Evolutionary conservation across 2,329 filamentous ascomycete species (phyloP), one percentile per base, ranked within the genome.

Genomic region (Colletotrichum cordylinicola): DNA sequence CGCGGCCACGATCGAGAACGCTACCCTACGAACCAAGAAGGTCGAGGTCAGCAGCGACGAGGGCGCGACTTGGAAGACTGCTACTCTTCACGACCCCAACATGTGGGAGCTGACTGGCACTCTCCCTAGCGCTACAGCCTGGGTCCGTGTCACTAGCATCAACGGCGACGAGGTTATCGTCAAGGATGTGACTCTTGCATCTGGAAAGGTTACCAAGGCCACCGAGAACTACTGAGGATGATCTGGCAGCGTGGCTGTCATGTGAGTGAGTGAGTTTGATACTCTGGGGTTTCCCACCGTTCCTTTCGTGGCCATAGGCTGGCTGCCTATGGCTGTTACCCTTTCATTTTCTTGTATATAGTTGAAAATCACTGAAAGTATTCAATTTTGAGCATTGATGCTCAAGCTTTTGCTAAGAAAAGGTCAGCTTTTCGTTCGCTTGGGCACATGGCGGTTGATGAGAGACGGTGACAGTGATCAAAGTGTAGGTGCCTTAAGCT

Each of bases 1-100:
- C 31, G 77, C 77, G 7, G 71, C 72, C 67, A 78, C 74, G n/a
- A 68, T 78, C 15, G 76, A 78, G 74, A 78, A 78, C 62, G 77
- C 70, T 31, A 64, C 72, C 4, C 75, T 78, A 70, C 76, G 77
- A 62, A 78, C 76, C 52, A 65, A 75, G 16, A 77, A 77, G 74
- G 31, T 78, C 27, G 74, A 48, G 43, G 18, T 48, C 10, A 48
- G 43, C 43, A 48, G 43, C 43, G 43, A 48, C 18, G 43, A 7
- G 18, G 43, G 43, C 18, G 43, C 10, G 5, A 48, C 43, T 48
- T 48, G 43, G 43, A 12, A 48, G 43, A 4, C 43, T 48, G 43
- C 43, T 48, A 48, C 43, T 1, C 43, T 48, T 1, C 43, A 21
- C 3, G 18, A 21, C 43, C 43, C 43, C 0, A 52, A 52, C n/a